Conservation (phyloP, 1,284 basidiomycete species). For the Microbotryum scabiosae region DNA sequence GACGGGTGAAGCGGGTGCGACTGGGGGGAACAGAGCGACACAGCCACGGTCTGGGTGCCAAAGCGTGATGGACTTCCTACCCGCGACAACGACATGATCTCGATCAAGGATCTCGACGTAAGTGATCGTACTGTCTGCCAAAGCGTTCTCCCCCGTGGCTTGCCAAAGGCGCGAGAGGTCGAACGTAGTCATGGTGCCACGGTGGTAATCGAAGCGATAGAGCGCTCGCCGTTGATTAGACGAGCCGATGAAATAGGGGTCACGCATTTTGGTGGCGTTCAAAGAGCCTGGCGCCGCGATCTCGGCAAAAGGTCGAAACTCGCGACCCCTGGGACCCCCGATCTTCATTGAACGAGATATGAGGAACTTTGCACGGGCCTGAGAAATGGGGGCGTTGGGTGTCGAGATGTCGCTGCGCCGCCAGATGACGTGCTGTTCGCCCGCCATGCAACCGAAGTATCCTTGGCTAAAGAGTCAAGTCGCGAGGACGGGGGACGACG, state of each 20-base stretch:
- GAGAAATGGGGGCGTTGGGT: neutral
- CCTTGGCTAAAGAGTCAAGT: neutral
- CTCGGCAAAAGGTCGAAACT: neutral
- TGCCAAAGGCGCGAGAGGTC: constrained; percentile 2
- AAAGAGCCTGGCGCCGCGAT: neutral
- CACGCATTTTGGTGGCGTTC: neutral
- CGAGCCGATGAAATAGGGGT: neutral
- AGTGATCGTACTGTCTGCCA: neutral
- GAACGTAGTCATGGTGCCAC: neutral
- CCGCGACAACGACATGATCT: neutral
- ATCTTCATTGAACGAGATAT: too few species aligned
- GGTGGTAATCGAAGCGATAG: neutral
- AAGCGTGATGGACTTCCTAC: neutral
- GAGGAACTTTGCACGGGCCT: neutral
- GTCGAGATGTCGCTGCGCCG: neutral
- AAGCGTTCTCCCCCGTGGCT: neutral
- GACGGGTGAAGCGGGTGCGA: too few species aligned
- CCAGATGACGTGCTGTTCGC: constrained; percentile 1
- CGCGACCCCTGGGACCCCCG: too few species aligned
- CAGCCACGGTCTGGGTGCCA: neutral
- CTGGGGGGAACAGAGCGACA: neutral
- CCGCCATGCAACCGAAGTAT: too few species aligned
- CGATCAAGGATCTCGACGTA: constrained; percentile 1
- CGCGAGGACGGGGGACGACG: neutral
- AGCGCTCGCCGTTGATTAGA: neutral